Evolutionary conservation across 1,284 basidiomycete species (phyloP).

Genomic region (Ceratobasidium sp.): DNA sequence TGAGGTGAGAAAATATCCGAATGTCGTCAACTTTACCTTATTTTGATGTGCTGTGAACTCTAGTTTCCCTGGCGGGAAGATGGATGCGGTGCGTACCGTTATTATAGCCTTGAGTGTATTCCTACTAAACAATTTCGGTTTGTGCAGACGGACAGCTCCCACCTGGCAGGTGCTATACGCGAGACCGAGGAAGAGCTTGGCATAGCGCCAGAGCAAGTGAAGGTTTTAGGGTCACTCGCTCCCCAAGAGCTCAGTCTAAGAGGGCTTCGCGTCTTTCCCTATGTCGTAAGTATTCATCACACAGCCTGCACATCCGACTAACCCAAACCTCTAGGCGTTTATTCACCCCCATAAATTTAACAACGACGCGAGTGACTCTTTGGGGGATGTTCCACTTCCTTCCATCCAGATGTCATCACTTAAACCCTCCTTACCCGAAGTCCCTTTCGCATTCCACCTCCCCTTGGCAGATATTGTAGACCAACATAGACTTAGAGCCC

Average conservation of each 20-base stretch:
- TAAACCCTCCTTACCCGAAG: constrained; percentile 67
- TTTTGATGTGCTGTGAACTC: constrained; percentile 10
- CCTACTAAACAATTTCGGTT: too few relatives aligned
- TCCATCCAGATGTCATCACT: constrained; percentile 68
- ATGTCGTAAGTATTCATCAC: constrained; percentile 73
- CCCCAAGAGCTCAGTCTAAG: constrained; percentile 69
- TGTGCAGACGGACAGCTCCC: constrained; percentile 66
- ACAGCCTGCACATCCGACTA: constrained; percentile 39
- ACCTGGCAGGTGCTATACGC: constrained; percentile 68
- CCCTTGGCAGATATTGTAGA: constrained; percentile 65
- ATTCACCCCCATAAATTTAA: constrained; percentile 56
- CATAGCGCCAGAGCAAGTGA: constrained; percentile 65
- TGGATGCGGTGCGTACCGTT: constrained; percentile 65
- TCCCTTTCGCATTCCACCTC: constrained; percentile 74
- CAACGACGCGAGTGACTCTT: constrained; percentile 38
- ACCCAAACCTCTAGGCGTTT: constrained; percentile 68
- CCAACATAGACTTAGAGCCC: constrained; percentile 60
- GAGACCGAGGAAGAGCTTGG: constrained; percentile 81
- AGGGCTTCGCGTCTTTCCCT: constrained; percentile 76
- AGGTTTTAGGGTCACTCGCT: constrained; percentile 71
- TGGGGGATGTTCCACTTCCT: constrained; percentile 62
- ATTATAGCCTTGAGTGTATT: neutral
- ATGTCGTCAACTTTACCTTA: neutral
- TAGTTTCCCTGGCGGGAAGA: constrained; percentile 82
- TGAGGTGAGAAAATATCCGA: constrained; percentile 65